A percentile compares a stretch with the other conserved stretches of the same genome.
Conservation (phyloP, 208 protist species). For the Acanthamoeba quina region DNA sequence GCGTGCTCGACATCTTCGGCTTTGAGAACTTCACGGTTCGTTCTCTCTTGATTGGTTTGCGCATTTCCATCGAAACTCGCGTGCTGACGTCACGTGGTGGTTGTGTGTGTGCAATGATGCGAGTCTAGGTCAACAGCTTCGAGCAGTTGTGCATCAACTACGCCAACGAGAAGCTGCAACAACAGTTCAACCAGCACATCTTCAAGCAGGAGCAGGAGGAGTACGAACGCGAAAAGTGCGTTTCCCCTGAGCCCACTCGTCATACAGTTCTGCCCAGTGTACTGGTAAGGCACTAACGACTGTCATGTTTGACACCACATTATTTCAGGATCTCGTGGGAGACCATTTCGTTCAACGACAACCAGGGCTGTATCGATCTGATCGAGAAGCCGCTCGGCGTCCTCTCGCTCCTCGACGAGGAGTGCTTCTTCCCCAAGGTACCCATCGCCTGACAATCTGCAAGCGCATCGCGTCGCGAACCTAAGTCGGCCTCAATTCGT, state of each 20-base stretch:
- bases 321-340: constrained; percentile 94
- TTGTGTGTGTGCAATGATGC: background rate
- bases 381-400: constrained; percentile 88
- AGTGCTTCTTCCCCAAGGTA: constrained; percentile 85
- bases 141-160: constrained; percentile 97
- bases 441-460: background rate
- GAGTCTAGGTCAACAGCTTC: constrained; percentile 92
- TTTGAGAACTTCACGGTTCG: constrained; percentile 95
- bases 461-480: background rate
- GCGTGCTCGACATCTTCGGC: constrained; percentile 94
- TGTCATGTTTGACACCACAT: background rate
- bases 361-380: constrained; percentile 93
- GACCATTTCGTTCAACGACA: constrained; percentile 97
- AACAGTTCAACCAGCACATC: constrained; percentile 92
- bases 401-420: constrained; percentile 86
- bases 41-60: background rate
- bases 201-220: constrained; percentile 98
- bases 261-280: background rate
- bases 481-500: too few species aligned
- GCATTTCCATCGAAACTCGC: too few species aligned
- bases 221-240: constrained; percentile 68
- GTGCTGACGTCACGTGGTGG: constrained; percentile 61
- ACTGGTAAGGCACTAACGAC: background rate
- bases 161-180: constrained; percentile 96
- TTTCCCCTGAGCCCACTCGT: too few species aligned